A percentile compares a stretch with the other conserved stretches of the same genome.
Evolutionary conservation across 2,329 filamentous ascomycete species (phyloP).

Genomic region (Ceratocystiopsis brevicomis): DNA sequence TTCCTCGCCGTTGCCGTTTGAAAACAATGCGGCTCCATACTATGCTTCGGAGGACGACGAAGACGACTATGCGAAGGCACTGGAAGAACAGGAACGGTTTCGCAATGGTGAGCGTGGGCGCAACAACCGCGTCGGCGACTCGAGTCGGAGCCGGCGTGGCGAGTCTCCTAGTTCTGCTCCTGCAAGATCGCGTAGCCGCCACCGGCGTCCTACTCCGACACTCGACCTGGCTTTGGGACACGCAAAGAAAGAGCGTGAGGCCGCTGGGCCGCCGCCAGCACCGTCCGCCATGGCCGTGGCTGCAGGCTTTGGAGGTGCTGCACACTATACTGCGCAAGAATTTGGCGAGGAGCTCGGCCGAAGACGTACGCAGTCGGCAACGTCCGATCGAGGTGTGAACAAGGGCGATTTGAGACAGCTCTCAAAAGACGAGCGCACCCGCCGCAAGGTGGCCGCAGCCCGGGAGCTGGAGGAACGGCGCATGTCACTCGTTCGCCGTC

Average conservation of each 20-base stretch:
- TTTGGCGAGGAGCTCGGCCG: slow-evolving; percentile 8
- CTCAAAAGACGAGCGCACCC: slow-evolving; percentile 37
- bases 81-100: slow-evolving; percentile 36
- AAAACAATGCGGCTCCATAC: slow-evolving; percentile 34
- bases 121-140: slow-evolving; percentile 22
- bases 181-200: slow-evolving; percentile 12
- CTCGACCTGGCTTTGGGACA: slow-evolving; percentile 2
- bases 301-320: slow-evolving; percentile 5
- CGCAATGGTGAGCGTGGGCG: slow-evolving; percentile 26
- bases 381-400: slow-evolving; percentile 1
- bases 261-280: slow-evolving; percentile 12
- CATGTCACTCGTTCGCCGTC: slow-evolving; percentile 61
- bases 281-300: slow-evolving; percentile 8
- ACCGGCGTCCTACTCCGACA: slow-evolving; percentile 1
- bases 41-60: slow-evolving; percentile 43
- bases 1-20: slow-evolving; percentile 62
- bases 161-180: slow-evolving; percentile 11
- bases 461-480: slow-evolving; percentile 78
- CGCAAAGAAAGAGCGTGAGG: slow-evolving; percentile 5
- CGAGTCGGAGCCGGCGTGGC: slow-evolving; percentile 18
- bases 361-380: slow-evolving; percentile 24
- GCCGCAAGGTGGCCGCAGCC: slow-evolving; percentile 57
- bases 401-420: slow-evolving; percentile 35
- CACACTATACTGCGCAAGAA: slow-evolving; percentile 12
- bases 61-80: slow-evolving; percentile 34